A percentile compares a stretch with the other conserved stretches of the same genome.
phyloP scores from a whole-genome alignment of 495 filamentous ascomycete genomes.

The Trichoderma erinaceum region DNA sequence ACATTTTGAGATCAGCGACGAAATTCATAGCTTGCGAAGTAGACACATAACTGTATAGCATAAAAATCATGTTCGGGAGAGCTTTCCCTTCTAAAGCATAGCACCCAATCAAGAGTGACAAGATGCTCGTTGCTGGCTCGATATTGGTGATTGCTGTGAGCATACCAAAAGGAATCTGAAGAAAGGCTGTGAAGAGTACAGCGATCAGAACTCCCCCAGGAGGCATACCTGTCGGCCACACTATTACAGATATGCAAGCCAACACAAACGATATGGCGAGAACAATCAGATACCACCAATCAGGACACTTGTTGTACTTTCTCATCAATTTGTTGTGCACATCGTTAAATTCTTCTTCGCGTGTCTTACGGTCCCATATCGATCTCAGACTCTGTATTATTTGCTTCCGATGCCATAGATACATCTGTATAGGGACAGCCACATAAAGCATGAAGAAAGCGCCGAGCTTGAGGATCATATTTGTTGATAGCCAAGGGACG shows the following conservation, averaged over 20 bases:
- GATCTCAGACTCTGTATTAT: constrained; percentile 31
- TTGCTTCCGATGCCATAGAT: constrained; percentile 35
- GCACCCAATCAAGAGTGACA: constrained; percentile 29
- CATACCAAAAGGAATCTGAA: constrained; percentile 28
- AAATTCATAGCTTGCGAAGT: constrained; percentile 51
- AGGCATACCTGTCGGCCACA: constrained; percentile 19
- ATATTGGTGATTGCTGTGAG: constrained; percentile 29
- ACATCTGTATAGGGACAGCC: constrained; percentile 31
- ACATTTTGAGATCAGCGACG: constrained; percentile 47
- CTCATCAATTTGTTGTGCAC: constrained; percentile 37
- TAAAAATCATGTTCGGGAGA: constrained; percentile 26
- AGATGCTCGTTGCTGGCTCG: constrained; percentile 25
- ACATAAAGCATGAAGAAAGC: constrained; percentile 37
- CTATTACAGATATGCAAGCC: neutral
- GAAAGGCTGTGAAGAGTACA: constrained; percentile 28
- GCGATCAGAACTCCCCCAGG: constrained; percentile 26
- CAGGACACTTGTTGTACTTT: constrained; percentile 24
- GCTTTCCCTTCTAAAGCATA: constrained; percentile 27
- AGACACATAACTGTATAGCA: constrained; percentile 50
- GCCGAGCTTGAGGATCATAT: constrained; percentile 28
- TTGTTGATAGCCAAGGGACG: constrained; percentile 33
- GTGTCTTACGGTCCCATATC: constrained; percentile 17
- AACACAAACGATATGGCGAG: constrained; percentile 34
- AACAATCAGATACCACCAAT: constrained; percentile 38
- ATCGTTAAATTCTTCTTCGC: constrained; percentile 21